These are phyloP conservation scores for Mycena metata DNA, from an alignment of 768 basidiomycete species.

Conservation along the genomic window DNA sequence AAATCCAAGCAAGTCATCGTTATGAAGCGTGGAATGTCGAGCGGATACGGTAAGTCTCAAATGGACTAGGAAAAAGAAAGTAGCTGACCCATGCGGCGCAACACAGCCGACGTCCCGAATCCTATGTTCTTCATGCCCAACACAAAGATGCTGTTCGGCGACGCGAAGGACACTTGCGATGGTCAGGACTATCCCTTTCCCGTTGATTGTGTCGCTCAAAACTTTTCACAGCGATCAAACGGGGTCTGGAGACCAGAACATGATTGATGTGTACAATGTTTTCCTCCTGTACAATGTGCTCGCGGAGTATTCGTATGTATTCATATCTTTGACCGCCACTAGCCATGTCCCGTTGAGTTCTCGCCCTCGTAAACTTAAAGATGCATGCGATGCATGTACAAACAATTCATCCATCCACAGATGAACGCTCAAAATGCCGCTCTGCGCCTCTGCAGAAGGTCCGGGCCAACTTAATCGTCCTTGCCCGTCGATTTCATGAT, in stretches of 20 bases:
- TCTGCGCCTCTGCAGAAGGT: no score
- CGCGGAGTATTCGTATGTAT: slow-evolving; percentile 16
- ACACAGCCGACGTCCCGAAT: slow-evolving; percentile 88
- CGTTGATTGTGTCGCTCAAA: slow-evolving; percentile 9
- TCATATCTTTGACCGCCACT: neutral
- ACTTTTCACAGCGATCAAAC: slow-evolving; percentile 65
- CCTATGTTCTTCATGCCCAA: slow-evolving; percentile 95
- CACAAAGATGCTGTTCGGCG: slow-evolving; percentile 93
- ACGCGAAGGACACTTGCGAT: slow-evolving; percentile 92
- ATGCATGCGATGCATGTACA: no score
- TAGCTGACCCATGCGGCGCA: slow-evolving; percentile 10
- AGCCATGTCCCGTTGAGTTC: no score
- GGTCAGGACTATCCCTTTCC: slow-evolving; percentile 56
- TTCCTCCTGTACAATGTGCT: neutral
- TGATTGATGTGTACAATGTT: slow-evolving; percentile 23
- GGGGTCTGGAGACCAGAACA: slow-evolving; percentile 61
- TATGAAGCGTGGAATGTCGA: slow-evolving; percentile 93
- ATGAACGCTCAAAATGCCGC: no score
- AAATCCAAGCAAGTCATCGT: slow-evolving; percentile 68
- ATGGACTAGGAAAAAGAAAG: neutral
- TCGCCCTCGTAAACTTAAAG: no score
- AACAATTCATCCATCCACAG: no score
- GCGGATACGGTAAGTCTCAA: slow-evolving; percentile 77
- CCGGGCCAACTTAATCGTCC: neutral
- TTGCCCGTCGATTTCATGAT: slow-evolving; percentile 1